Evolutionary conservation across 2,329 filamentous ascomycete species (phyloP).

Genomic region (Hypoxylon sp.): DNA sequence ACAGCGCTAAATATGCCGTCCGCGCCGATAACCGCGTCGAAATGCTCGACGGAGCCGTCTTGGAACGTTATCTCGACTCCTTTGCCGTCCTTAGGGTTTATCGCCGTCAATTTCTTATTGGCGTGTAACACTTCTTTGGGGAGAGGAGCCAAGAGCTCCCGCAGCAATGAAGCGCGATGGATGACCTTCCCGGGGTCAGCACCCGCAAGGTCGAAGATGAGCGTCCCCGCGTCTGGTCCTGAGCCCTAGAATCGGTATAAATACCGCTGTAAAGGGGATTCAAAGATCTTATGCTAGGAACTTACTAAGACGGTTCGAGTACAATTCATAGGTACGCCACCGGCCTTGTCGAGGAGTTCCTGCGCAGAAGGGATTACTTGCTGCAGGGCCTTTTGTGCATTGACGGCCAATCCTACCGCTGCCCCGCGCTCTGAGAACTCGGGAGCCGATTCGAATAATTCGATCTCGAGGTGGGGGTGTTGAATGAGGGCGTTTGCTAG

Average conservation of each 20-base stretch:
- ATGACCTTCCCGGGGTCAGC: constrained; percentile 7
- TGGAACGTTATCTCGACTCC: constrained; percentile 12
- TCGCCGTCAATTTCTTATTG: constrained; percentile 31
- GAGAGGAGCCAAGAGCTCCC: constrained; percentile 39
- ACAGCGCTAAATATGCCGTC: constrained; percentile 26
- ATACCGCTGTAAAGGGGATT: neutral
- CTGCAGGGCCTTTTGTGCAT: constrained; percentile 22
- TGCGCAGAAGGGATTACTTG: constrained; percentile 27
- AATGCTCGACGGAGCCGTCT: constrained; percentile 7
- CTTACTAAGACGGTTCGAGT: constrained; percentile 38
- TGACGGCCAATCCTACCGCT: constrained; percentile 28
- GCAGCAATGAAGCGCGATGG: constrained; percentile 33
- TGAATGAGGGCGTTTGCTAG: constrained; percentile 37
- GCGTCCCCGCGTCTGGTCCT: constrained; percentile 20
- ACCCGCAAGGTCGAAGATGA: too few species aligned
- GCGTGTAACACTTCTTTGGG: constrained; percentile 37
- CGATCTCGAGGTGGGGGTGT: constrained; percentile 23
- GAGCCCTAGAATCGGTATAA: constrained; percentile 32
- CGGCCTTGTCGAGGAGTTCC: constrained; percentile 33
- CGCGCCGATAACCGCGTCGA: constrained; percentile 26
- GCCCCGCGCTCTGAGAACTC: constrained; percentile 43
- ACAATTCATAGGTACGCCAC: constrained; percentile 36
- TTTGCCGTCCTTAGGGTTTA: neutral
- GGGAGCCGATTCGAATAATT: constrained; percentile 33
- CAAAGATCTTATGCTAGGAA: neutral